These are phyloP conservation scores for Quercus phellos DNA, from an alignment of 331 rosid genomes.

Conservation along the genomic window DNA sequence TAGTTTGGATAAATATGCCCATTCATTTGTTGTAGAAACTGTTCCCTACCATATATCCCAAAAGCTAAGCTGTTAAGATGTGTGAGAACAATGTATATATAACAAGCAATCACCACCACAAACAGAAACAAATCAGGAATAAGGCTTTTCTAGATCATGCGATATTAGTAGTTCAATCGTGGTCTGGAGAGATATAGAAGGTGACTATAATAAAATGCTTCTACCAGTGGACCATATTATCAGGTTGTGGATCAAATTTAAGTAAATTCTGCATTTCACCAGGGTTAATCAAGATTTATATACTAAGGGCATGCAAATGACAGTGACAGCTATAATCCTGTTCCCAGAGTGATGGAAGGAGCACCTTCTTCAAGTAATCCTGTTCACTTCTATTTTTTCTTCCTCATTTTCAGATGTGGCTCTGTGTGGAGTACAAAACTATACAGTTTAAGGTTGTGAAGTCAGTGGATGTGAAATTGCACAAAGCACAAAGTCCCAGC, in stretches of 20 bases:
- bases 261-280: not conserved
- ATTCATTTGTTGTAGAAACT: not conserved
- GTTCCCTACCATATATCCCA: not conserved
- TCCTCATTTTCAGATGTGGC: no score
- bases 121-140: not conserved
- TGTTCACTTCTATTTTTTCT: not conserved
- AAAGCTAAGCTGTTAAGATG: not conserved
- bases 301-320: conserved; percentile 4
- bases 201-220: not conserved
- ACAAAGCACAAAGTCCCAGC: no score
- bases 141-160: not conserved
- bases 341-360: conserved; percentile 87
- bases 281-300: not conserved
- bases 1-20: no score
- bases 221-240: not conserved
- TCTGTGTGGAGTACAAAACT: no score
- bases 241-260: not conserved
- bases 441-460: no score
- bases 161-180: not conserved
- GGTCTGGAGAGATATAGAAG: not conserved
- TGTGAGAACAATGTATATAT: not conserved
- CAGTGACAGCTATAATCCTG: conserved; percentile 93
- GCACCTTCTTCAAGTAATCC: conserved; percentile 78
- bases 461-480: no score
- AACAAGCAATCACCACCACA: not conserved